phyloP scores from a whole-genome alignment of 2,329 filamentous ascomycete genomes.

The Xylaria arbuscula region DNA sequence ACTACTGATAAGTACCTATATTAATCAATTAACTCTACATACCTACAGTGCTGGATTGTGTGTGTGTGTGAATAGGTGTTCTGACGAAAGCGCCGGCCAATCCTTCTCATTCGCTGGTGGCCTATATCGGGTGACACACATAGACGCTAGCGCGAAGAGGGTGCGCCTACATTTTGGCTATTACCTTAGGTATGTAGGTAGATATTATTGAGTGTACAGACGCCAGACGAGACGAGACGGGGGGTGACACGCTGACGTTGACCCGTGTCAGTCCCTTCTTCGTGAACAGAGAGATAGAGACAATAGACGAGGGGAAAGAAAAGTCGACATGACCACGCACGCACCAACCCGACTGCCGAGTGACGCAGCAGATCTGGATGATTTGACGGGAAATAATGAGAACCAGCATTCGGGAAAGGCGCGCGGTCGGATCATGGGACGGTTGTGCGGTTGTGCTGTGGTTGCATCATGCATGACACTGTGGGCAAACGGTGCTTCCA shows the following conservation, averaged over 20 bases:
- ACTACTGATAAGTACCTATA: neutral
- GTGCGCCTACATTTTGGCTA: neutral
- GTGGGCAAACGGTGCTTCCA: conserved; percentile 36
- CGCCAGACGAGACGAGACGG: neutral
- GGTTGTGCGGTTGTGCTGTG: conserved; percentile 6
- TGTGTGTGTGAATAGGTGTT: too few species aligned
- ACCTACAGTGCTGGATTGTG: too few species aligned
- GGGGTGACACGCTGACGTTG: conserved; percentile 16
- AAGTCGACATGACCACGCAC: conserved; percentile 20
- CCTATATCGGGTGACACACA: conserved; percentile 19
- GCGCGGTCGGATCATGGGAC: conserved; percentile 30
- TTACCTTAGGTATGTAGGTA: neutral
- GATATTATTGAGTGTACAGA: neutral
- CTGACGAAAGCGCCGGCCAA: neutral
- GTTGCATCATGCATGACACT: conserved; percentile 27
- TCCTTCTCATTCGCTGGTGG: conserved; percentile 11
- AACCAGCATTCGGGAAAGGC: conserved; percentile 5
- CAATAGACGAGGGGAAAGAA: neutral
- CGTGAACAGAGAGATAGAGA: neutral
- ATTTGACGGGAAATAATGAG: conserved; percentile 30
- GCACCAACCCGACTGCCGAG: conserved; percentile 22
- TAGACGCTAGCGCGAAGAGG: neutral
- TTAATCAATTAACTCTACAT: neutral
- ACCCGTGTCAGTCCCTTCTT: conserved; percentile 5
- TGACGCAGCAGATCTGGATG: conserved; percentile 33